phyloP scores from a whole-genome alignment of 257 asterid species.

The Marsdenia floribunda region DNA sequence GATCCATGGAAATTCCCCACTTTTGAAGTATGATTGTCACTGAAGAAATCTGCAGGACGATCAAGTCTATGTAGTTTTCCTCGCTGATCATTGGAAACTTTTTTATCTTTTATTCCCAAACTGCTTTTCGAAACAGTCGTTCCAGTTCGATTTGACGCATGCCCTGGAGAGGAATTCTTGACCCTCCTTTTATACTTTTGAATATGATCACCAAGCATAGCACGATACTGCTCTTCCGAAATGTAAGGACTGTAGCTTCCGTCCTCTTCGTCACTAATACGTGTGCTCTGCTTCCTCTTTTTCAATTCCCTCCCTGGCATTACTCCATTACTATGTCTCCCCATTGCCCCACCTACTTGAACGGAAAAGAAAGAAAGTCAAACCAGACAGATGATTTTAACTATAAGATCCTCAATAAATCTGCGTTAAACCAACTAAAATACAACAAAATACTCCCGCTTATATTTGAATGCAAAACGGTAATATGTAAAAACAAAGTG shows the following conservation, averaged over 20 bases:
- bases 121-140: slow-evolving; percentile 37
- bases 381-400: slow-evolving; percentile 14
- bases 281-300: slow-evolving; percentile 63
- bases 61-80: slow-evolving; percentile 58
- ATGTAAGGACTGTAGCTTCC: slow-evolving; percentile 54
- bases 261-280: slow-evolving; percentile 76
- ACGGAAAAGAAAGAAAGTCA: slow-evolving; percentile 19
- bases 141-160: slow-evolving; percentile 44
- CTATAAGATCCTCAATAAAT: slow-evolving; percentile 2
- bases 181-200: slow-evolving; percentile 78
- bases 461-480: not conserved
- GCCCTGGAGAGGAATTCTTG: slow-evolving; percentile 53
- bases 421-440: slow-evolving; percentile 12
- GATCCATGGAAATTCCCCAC: slow-evolving; percentile 48
- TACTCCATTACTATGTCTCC: slow-evolving; percentile 51
- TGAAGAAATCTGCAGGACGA: slow-evolving; percentile 57
- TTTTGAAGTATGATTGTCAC: slow-evolving; percentile 44
- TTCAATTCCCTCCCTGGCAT: slow-evolving; percentile 61
- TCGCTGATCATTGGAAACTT: slow-evolving; percentile 46
- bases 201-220: slow-evolving; percentile 96
- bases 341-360: slow-evolving; percentile 44
- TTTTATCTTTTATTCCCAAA: slow-evolving; percentile 54
- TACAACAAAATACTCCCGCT: not conserved
- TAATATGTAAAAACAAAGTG: not conserved
- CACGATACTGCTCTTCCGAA: slow-evolving; percentile 81